Evolutionary conservation across 1,284 basidiomycete species (phyloP).

Genomic region (Cerioporus squamosus): DNA sequence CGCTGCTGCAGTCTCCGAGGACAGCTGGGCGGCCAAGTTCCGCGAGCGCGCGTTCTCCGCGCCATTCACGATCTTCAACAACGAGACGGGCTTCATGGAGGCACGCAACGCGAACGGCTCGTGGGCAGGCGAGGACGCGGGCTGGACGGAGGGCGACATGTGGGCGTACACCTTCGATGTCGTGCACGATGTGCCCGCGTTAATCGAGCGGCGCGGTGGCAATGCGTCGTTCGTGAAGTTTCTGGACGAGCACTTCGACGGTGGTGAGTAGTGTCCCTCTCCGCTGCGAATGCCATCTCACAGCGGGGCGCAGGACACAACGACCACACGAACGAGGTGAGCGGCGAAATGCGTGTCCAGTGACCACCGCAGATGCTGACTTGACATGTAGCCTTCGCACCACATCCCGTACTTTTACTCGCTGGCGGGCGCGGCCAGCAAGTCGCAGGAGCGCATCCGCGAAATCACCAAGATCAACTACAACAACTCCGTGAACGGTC

Average conservation of each 20-base stretch:
- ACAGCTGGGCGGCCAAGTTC: conserved; percentile 55
- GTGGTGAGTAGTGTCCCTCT: conserved; percentile 41
- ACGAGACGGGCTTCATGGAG: conserved; percentile 80
- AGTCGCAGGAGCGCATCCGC: conserved; percentile 72
- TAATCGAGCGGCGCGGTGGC: conserved; percentile 71
- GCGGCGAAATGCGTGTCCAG: neutral
- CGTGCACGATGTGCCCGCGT: conserved; percentile 68
- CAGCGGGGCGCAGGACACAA: conserved; percentile 50
- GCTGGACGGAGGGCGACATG: conserved; percentile 86
- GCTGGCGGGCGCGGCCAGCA: conserved; percentile 69
- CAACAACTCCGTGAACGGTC: conserved; percentile 67
- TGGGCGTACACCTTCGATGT: conserved; percentile 86
- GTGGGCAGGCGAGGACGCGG: conserved; percentile 73
- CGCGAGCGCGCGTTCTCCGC: conserved; percentile 57
- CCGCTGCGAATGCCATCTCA: too few relatives aligned
- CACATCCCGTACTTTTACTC: conserved; percentile 86
- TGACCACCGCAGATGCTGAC: neutral
- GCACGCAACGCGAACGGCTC: conserved; percentile 69
- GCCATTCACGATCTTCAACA: conserved; percentile 73
- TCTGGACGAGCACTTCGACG: conserved; percentile 79
- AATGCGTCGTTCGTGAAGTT: conserved; percentile 66
- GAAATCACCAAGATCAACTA: conserved; percentile 69
- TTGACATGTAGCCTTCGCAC: conserved; percentile 63
- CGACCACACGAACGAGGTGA: conserved; percentile 82
- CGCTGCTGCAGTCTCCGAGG: conserved; percentile 55